Base-by-base conservation (phyloP, 257 asterid genomes). In the Knoxia roxburghii region DNA sequence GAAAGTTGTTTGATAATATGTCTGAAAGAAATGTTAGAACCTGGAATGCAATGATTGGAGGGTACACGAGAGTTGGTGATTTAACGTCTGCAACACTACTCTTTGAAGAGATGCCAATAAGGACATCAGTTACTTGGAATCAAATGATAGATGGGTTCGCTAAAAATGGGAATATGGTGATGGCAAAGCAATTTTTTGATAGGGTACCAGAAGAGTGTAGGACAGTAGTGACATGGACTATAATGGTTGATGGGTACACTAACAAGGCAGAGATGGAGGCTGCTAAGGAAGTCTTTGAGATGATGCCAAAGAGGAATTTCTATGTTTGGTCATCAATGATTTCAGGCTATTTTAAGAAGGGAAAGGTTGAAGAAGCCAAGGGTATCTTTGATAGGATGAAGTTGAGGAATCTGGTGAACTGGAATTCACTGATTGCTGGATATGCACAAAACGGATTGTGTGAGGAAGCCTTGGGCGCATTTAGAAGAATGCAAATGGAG, bases 221-320 rank as follows among this genome's bases (percentile, higher is more conserved):
- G 82, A 85, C 73, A 79, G 98, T 87, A 68, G 94, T 85, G 27
- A 82, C 96, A n/a, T 89, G 91, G 89, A 91, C 96, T 13, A 81
- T 82, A 65, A 78, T 87, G 86, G 87, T 89, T 46, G 83, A 80
- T 58, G 89, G 91, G 58, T 89, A 82, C 57, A 79, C 78, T 35
- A 69, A 79, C 57, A 67, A 65, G 56, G 91, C 90, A 27, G 86
- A 87, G 70, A 85, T 85, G 95, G 86, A 80, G 70, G 79, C 85
- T 27, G 95, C 95, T 15, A 67, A 65, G 67, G 80, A 84, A 49
- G 49, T 82, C 77, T 89, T 86, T 70, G 86, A 81, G 69, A 30
- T 11, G 32, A 91, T 89, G 98, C 67, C 51, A 4, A 80, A 52
- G 41, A 79, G 79, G 75, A 89, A 87, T 72, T 87, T 84, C 56